Conservation (phyloP, 192 early-diverging fungal genomes). For the Rhizoclosmatium globosum region DNA sequence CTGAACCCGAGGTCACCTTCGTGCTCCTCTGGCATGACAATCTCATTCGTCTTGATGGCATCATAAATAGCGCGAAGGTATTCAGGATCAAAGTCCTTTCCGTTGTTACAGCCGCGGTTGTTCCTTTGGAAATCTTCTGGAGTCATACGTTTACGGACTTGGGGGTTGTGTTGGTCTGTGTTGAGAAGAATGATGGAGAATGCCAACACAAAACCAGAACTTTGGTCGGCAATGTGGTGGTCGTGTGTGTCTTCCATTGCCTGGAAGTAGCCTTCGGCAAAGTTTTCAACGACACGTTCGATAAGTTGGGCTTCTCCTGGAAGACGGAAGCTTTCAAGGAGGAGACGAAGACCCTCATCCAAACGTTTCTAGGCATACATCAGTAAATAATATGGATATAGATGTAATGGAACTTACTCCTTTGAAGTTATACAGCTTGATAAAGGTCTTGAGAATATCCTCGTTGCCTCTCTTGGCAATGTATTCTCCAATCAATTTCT, state of each 20-base stretch:
- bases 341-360: slow-evolving; percentile 91
- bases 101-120: slow-evolving; percentile 86
- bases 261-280: slow-evolving; percentile 84
- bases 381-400: not conserved
- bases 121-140: slow-evolving; percentile 90
- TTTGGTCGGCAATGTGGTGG: slow-evolving; percentile 77
- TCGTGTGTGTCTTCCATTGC: slow-evolving; percentile 52
- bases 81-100: slow-evolving; percentile 80
- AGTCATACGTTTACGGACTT: slow-evolving; percentile 88
- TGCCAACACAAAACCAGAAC: slow-evolving; percentile 87
- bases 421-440: slow-evolving; percentile 86
- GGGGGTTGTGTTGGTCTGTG: slow-evolving; percentile 97
- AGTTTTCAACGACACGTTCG: slow-evolving; percentile 91
- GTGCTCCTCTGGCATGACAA: slow-evolving; percentile 97
- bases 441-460: slow-evolving; percentile 85
- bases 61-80: slow-evolving; percentile 88
- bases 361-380: slow-evolving; percentile 75
- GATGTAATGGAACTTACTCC: slow-evolving; percentile 59
- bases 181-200: slow-evolving; percentile 98
- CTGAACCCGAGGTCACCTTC: slow-evolving; percentile 94
- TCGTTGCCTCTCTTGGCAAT: slow-evolving; percentile 85
- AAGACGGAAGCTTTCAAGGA: slow-evolving; percentile 93
- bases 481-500: slow-evolving; percentile 87
- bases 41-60: slow-evolving; percentile 87
- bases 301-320: slow-evolving; percentile 99